Evolutionary conservation across 352 stramenopile genomes (phyloP), one percentile per base, ranked within the genome.

Genomic region (Phytophthora fragariae): DNA sequence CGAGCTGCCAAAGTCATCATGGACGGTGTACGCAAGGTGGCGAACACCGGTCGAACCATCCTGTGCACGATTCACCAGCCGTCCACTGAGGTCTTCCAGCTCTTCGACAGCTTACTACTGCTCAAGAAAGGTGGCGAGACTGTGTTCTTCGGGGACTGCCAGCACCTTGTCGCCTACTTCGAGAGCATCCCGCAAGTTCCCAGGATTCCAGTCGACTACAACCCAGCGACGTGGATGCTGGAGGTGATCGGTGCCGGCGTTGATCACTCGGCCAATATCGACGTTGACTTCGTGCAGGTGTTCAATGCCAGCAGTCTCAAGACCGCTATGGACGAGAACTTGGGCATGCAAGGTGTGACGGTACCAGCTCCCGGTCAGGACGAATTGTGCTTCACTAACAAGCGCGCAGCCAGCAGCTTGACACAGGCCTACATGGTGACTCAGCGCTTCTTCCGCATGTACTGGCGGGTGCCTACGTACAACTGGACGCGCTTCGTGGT

Each of bases 21-120:
- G 65, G 79, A 31, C 29, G 29, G 29, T 31, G 4, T 31, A 4
- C 29, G 29, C 4, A 31, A 31, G 29, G 29, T 31, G 54, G 90
- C 92, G 1, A 72, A 73, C 41, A 82, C 81, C 8, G 89, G 90
- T 11, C 70, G 82, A 4, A 93, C 85, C 27, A 86, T 98, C 27
- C 65, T 97, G 1, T 97, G 94, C 53, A 97, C 91, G 27, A 98
- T 98, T 70, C 93, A 98, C 74, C 92, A 98, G 73, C 93, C 92
- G 8, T 89, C 83, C 15, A 88, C 82, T 3, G 85, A 97, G 29
- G 84, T 97, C 1, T 97, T 97, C 47, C 83, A 85, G 29, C 85
- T 89, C 39, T 97, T 97, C 65, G 90, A 98, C 73, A 83, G 83
- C 54, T 54, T 97, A 15, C 81, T 97, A 29, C 63, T 98, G 8